Evolutionary conservation across 768 basidiomycete species (phyloP), one percentile per base, ranked within the genome.

Genomic region (Leccinum rimulosum): DNA sequence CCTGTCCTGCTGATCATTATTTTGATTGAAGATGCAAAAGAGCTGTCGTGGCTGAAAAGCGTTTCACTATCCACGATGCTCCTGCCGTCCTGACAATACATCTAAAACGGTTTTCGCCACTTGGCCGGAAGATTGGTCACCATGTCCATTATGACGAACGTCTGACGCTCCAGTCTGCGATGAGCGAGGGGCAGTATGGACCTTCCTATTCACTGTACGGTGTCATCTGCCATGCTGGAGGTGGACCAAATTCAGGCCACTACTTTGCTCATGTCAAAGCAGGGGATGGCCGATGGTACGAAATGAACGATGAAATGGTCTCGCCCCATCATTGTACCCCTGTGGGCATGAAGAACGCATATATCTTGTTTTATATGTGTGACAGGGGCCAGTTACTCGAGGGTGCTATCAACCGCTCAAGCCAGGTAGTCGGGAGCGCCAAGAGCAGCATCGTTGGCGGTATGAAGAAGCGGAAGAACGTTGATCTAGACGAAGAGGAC

Each of bases 191-290:
- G 1, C 82, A 87, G 71, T 84, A 81, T 65, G 88, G 88, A 2
- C 90, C 91, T 5, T 76, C 80, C 28, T 99, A 99, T 74, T 85
- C 87, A 2, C 76, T 99, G 3, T 97, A 94, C 70, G 95, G 91
- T 31, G 85, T 98, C 60, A 91, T 98, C 56, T 93, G 87, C 64
- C 97, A 99, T 71, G 91, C 91, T 11, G 97, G 97, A 54, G 81
- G 85, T 45, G 94, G 95, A 6, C 93, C 95, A 14, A 92, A 97
- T 68, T 95, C 91, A 2, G 97, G 97, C 4, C 97, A 99, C 73
- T 99, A 99, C 74, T 93, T 85, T 63, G 88, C 95, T 17, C 87
- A 84, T 66, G 85, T 97, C 67, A 91, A 87, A 70, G 80, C 84
- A 43, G 80, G 79, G 36, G 76, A 82, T 35, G 87, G 85, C 11